A percentile compares a stretch with the other conserved stretches of the same genome.
Conservation (phyloP, 2,329 filamentous ascomycete species). For the Clarireedia paspali region DNA sequence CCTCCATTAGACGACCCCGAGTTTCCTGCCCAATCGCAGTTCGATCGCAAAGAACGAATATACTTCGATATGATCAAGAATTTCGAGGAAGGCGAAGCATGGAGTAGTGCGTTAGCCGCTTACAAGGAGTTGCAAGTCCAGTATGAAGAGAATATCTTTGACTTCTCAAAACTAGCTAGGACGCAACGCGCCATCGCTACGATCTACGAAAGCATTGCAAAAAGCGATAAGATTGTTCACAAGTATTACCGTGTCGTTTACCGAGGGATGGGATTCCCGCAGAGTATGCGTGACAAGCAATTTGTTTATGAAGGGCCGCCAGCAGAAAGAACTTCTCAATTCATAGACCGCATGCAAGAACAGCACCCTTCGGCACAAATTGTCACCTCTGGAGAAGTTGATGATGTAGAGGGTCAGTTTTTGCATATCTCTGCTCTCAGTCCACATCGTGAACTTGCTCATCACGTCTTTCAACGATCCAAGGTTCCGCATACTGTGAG, state of each 20-base stretch:
- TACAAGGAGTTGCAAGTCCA: conserved; percentile 89
- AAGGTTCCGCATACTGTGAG: conserved; percentile 74
- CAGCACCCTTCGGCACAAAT: conserved; percentile 83
- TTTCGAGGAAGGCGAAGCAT: conserved; percentile 90
- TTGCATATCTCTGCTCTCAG: conserved; percentile 74
- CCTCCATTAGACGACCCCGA: conserved; percentile 62
- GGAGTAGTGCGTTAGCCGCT: conserved; percentile 78
- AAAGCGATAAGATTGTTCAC: conserved; percentile 68
- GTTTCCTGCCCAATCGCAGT: conserved; percentile 78
- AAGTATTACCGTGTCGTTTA: conserved; percentile 91
- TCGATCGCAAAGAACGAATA: conserved; percentile 85
- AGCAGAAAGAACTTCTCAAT: conserved; percentile 68
- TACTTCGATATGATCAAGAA: conserved; percentile 94
- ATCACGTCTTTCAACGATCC: conserved; percentile 83
- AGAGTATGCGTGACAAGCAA: conserved; percentile 75
- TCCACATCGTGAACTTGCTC: conserved; percentile 71
- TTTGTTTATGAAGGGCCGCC: conserved; percentile 83
- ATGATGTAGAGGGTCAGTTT: conserved; percentile 87
- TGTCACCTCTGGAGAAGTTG: conserved; percentile 58
- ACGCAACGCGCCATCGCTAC: conserved; percentile 85
- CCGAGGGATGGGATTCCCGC: conserved; percentile 80
- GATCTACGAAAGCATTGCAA: conserved; percentile 82
- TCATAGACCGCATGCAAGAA: conserved; percentile 87
- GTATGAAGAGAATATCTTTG: conserved; percentile 83
- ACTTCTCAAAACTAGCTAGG: conserved; percentile 85